Base-by-base conservation (phyloP, 139 green algal genomes). In the Volvox reticuliferus region DNA sequence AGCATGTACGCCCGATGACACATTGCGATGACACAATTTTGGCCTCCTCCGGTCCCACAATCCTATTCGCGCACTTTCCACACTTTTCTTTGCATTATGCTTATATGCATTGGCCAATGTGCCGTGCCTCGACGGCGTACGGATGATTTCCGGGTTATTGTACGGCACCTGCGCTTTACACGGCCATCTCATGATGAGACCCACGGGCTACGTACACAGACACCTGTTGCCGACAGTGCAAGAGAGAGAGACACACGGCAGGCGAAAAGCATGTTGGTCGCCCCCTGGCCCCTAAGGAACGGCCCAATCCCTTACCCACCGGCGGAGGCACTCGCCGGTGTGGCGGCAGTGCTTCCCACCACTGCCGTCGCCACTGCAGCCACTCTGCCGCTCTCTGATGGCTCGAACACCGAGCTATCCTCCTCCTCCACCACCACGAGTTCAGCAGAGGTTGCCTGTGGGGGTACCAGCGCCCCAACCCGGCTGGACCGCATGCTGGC, bases 341-440 rank as follows among this genome's bases (percentile, higher is more conserved):
- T 55, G 44, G 9, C 78, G 20, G 20, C 36, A 18, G 20, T 35
- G 16, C 17, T 44, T 24, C 21, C 20, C 32, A 2, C 1, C 78
- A 18, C 32, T 18, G 37, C 36, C 78, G 78, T 17, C 36, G 21
- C 32, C 78, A 32, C 36, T 44, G 36, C 20, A 9, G 21, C 32
- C 78, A 32, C 36, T 28, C 35, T 14, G 36, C 78, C 20, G 78
- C 17, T 21, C 1, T 24, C 37, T 44, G 21, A 24, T 36, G 30
- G 21, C 76, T 81, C 75, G 30, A 2, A 81, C 30, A 26, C 32
- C 73, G 24, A 32, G 30, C 75, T 81, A 30, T 87, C 61, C 81
- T 76, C 79, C 79, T 86, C 81, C 81, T 62, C 81, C 81, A 87
- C 61, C 61, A 87, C 81, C 21, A 86, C 14, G 26, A 50, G 12